These are phyloP conservation scores for Plantago elongata DNA, from an alignment of 257 asterid species.

Conservation along the genomic window DNA sequence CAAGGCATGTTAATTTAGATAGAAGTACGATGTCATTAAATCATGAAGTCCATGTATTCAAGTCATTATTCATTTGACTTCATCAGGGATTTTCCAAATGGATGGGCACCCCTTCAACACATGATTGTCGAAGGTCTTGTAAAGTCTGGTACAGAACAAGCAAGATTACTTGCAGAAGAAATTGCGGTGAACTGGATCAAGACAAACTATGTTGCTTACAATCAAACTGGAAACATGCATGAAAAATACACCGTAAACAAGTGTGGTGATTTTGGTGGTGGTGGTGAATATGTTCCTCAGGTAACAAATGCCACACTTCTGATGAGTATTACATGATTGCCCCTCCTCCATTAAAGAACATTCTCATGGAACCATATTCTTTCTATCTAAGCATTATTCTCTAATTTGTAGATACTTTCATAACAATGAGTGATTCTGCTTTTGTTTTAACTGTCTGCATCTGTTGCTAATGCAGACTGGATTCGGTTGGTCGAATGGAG, in stretches of 20 bases:
- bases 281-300: slow-evolving; percentile 89
- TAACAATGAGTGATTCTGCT: slow-evolving; percentile 1
- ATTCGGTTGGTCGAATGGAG: slow-evolving; percentile 97
- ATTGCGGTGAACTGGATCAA: slow-evolving; percentile 72
- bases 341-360: not conserved
- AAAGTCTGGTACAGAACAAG: slow-evolving; percentile 45
- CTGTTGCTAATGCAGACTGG: slow-evolving; percentile 62
- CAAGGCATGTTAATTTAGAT: no score
- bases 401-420: not conserved
- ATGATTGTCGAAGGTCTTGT: slow-evolving; percentile 78
- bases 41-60: not conserved
- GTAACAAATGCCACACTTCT: slow-evolving; percentile 35
- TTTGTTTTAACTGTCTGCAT: not conserved
- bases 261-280: slow-evolving; percentile 82
- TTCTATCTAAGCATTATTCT: not conserved
- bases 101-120: slow-evolving; percentile 98
- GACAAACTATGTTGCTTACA: slow-evolving; percentile 64
- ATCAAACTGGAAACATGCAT: slow-evolving; percentile 71
- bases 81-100: slow-evolving; percentile 89
- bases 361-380: not conserved
- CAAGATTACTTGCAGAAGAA: slow-evolving; percentile 45
- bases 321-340: not conserved
- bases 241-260: slow-evolving; percentile 73
- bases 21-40: not conserved
- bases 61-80: not conserved